Conservation (phyloP, 495 filamentous ascomycete species). For the Aspergillus mulundensis region DNA sequence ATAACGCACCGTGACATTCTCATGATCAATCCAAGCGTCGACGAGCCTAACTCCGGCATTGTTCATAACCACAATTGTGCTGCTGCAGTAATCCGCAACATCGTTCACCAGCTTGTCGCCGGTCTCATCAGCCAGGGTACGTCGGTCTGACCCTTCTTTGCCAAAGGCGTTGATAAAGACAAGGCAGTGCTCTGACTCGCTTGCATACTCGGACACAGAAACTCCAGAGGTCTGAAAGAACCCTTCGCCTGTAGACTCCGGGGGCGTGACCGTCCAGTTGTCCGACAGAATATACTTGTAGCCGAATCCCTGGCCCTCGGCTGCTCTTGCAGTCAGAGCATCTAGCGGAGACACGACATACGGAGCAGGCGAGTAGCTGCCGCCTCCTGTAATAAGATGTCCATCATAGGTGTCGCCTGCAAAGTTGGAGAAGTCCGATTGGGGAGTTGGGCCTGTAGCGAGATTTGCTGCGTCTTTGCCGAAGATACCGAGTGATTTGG, state of each 20-base stretch:
- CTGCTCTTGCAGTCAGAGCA: conserved; percentile 54
- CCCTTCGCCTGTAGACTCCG: neutral
- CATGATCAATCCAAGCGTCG: conserved; percentile 41
- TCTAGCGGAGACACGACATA: conserved; percentile 8
- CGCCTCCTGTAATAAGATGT: neutral
- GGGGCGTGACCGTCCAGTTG: conserved; percentile 21
- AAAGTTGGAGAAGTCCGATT: neutral
- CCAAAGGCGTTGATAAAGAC: conserved; percentile 62
- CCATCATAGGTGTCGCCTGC: neutral
- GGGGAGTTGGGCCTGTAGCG: neutral
- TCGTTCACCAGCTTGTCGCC: conserved; percentile 53
- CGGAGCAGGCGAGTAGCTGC: neutral
- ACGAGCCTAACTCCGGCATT: conserved; percentile 41
- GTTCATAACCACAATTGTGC: conserved; percentile 51
- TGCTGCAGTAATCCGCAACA: conserved; percentile 53
- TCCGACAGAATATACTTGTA: neutral
- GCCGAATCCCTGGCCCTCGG: conserved; percentile 53
- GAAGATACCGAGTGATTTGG: conserved; percentile 57
- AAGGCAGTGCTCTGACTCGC: conserved; percentile 48
- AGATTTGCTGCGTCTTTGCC: conserved; percentile 53
- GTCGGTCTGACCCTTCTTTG: conserved; percentile 46
- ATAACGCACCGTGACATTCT: conserved; percentile 54
- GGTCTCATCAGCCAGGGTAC: conserved; percentile 21
- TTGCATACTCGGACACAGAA: conserved; percentile 38
- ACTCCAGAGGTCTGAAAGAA: conserved; percentile 18